Conservation (phyloP, 257 asterid genomes). For the Leptodermis oblonga region DNA sequence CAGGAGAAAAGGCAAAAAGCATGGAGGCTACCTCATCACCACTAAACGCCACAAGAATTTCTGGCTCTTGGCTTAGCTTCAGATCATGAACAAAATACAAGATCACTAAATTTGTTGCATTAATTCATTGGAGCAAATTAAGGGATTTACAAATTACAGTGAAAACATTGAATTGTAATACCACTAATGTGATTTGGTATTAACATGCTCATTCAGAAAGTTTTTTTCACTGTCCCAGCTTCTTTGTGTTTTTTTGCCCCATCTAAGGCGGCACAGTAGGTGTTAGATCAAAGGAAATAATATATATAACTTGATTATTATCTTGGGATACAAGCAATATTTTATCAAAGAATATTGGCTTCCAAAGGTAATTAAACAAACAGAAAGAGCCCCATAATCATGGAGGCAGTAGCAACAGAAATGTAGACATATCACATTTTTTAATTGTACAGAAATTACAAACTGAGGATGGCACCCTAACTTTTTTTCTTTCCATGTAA, state of each 20-base stretch:
- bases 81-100: background rate
- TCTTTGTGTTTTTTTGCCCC: background rate
- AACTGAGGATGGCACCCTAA: slow-evolving; percentile 2
- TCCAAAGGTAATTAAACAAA: background rate
- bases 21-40: slow-evolving; percentile 86
- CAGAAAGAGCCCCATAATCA: background rate
- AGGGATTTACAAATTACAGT: background rate
- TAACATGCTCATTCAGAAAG: background rate
- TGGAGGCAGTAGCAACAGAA: background rate
- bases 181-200: background rate
- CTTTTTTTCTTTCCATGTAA: background rate
- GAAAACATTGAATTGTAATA: background rate
- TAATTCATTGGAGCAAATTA: no score
- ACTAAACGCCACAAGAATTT: slow-evolving; percentile 90
- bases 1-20: slow-evolving; percentile 59
- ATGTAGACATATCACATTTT: slow-evolving; percentile 6
- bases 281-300: background rate
- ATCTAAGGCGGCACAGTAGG: no score
- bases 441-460: slow-evolving; percentile 16
- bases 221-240: background rate
- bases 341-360: background rate
- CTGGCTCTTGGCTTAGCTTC: slow-evolving; percentile 86
- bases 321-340: background rate
- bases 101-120: background rate
- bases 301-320: background rate